phyloP scores from a whole-genome alignment of 306 rosid genomes.

The Cucumis cinereus region DNA sequence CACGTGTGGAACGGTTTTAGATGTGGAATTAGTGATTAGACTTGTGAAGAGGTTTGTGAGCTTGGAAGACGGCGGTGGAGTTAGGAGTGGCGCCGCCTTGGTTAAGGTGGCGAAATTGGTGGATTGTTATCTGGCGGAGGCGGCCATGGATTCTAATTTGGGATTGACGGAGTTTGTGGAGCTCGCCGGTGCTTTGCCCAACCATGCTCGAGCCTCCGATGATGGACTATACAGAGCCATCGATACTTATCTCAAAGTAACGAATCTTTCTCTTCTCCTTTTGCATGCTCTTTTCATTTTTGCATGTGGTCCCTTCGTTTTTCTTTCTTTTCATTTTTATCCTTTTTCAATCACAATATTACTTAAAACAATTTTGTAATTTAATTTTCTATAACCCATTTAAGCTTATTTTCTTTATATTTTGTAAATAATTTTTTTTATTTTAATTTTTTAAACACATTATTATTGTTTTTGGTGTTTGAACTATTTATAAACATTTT shows the following conservation, averaged over 20 bases:
- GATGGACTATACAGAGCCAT: slow-evolving; percentile 89
- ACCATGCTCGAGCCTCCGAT: slow-evolving; percentile 60
- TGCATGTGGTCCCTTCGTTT: background rate
- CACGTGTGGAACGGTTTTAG: slow-evolving; percentile 69
- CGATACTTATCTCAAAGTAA: slow-evolving; percentile 85
- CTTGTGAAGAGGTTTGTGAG: slow-evolving; percentile 60
- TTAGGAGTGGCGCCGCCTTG: slow-evolving; percentile 45
- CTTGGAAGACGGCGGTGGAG: slow-evolving; percentile 28
- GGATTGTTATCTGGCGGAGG: slow-evolving; percentile 72
- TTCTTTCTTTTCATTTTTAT: too few species aligned
- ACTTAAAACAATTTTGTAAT: too few species aligned
- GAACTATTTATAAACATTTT: too few species aligned
- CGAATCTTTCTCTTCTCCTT: background rate
- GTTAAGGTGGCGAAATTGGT: slow-evolving; percentile 73
- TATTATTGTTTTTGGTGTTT: too few species aligned
- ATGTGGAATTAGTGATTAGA: slow-evolving; percentile 52
- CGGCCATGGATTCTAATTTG: slow-evolving; percentile 53
- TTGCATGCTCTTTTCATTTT: background rate
- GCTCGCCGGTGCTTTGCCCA: slow-evolving; percentile 66
- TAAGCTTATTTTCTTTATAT: too few species aligned
- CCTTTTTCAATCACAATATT: too few species aligned
- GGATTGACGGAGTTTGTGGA: slow-evolving; percentile 37
- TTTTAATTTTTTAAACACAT: too few species aligned
- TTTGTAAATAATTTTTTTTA: too few species aligned
- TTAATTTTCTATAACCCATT: too few species aligned